Base-by-base conservation (phyloP, 1,139 yeast species). In the Kurtzmaniella quercitrusa region DNA sequence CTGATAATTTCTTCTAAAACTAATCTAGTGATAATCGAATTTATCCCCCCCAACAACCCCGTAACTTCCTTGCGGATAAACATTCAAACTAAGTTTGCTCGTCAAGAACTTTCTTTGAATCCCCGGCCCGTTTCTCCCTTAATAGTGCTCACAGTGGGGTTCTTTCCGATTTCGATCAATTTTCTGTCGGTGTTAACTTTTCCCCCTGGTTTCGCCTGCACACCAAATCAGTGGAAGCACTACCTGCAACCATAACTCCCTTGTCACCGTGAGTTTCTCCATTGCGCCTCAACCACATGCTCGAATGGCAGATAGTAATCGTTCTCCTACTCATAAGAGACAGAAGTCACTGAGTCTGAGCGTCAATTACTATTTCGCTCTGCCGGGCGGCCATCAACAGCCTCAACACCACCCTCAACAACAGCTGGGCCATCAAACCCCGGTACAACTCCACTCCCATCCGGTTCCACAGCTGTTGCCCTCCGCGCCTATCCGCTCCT, bases 291-390 rank as follows among this genome's bases (percentile, higher is more conserved):
- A 33, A 38, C 33, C 32, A 14, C 23, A 21, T 32, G 41, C 38
- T 26, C 38, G 30, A 20, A 34, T 38, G 41, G 38, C 39, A 53
- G 45, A 55, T 59, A 53, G 51, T 19, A 34, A 34, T n/a, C 37
- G 23, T 34, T 20, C 37, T 34, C 37, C 37, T 34, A 34, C 68
- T 33, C 74, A 69, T 52, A 69, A 69, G 52, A 71, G 75, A 47
- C 74, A 68, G 57, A 68, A 68, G 51, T 66, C 71, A 45, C 66
- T 69, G 36, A 45, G 65, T 40, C 70, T 65, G 70, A 66, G 61
- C 48, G 52, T 59, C 17, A 44, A 38, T 33, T 47, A 46, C 34
- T 44, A 39, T 39, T 46, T 46, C 42, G 47, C 48, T 14, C 44
- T 46, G 20, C 48, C 39, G 19, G 49, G 26, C 30, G 47, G 38